phyloP scores from a whole-genome alignment of 2,329 filamentous ascomycete species.

The Aspergillus brasiliensis region DNA sequence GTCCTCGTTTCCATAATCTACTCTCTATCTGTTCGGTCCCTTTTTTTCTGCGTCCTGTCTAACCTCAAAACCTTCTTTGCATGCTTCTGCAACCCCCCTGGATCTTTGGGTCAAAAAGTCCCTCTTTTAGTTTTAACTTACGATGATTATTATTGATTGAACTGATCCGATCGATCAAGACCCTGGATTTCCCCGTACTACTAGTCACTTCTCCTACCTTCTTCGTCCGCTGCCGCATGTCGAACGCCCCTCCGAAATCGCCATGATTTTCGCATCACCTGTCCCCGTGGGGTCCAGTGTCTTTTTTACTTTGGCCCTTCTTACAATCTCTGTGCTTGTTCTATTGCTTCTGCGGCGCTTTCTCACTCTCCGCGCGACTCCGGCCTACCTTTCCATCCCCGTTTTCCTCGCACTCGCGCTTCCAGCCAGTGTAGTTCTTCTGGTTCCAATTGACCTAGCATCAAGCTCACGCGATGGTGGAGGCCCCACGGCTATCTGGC shows the following conservation, averaged over 20 bases:
- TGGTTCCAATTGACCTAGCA: slow-evolving; percentile 94
- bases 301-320: slow-evolving; percentile 72
- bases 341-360: slow-evolving; percentile 86
- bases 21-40: background rate
- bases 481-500: slow-evolving; percentile 79
- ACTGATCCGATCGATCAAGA: slow-evolving; percentile 13
- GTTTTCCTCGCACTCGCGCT: slow-evolving; percentile 96
- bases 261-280: slow-evolving; percentile 38
- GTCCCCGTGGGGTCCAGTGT: slow-evolving; percentile 73
- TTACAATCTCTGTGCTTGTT: slow-evolving; percentile 73
- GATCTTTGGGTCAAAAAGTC: slow-evolving; percentile 18
- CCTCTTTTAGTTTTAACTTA: slow-evolving; percentile 14
- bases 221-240: slow-evolving; percentile 12
- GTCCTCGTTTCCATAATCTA: slow-evolving; percentile 12
- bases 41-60: slow-evolving; percentile 2
- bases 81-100: slow-evolving; percentile 3
- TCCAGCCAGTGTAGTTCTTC: slow-evolving; percentile 83
- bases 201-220: no score
- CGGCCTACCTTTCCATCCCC: slow-evolving; percentile 83
- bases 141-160: slow-evolving; percentile 17
- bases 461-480: slow-evolving; percentile 76
- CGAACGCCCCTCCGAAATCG: slow-evolving; percentile 16
- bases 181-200: slow-evolving; percentile 10
- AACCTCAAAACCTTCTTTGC: slow-evolving; percentile 5
- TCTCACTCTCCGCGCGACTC: slow-evolving; percentile 85